Conservation (phyloP, 495 filamentous ascomycete species). For the Penicillium turbatum region DNA sequence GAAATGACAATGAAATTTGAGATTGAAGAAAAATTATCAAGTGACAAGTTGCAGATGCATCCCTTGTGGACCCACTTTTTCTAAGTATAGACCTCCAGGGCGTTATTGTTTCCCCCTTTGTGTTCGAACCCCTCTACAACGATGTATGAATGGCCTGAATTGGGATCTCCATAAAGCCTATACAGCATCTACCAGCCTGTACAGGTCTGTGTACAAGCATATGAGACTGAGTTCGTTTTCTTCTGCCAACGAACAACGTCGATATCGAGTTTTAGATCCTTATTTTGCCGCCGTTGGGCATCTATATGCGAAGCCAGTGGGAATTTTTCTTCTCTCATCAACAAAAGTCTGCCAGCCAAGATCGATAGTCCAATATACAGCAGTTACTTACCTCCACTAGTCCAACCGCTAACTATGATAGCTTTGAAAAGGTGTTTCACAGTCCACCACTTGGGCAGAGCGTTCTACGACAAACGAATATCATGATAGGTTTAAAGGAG, state of each 20-base stretch:
- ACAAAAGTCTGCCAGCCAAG: background rate
- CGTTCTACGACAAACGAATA: no score
- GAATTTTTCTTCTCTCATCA: background rate
- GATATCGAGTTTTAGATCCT: background rate
- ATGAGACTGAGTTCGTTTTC: background rate
- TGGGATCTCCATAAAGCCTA: no score
- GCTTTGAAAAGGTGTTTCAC: no score
- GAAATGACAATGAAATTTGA: background rate
- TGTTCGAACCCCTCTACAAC: no score
- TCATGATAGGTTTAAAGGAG: no score
- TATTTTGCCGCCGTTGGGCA: background rate
- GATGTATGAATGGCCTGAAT: no score
- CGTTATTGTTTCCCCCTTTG: background rate
- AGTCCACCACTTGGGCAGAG: no score
- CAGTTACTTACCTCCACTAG: background rate
- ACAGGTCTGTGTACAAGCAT: no score
- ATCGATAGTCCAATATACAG: background rate
- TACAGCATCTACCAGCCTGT: no score
- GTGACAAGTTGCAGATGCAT: constrained; percentile 6
- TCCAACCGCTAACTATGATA: no score
- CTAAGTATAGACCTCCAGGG: background rate
- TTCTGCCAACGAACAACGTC: background rate
- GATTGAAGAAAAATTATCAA: background rate
- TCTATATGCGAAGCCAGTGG: background rate
- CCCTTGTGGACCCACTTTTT: constrained; percentile 9